These are phyloP conservation scores for Leishmania braziliensis DNA, from an alignment of 208 protist genomes.

Conservation along the genomic window DNA sequence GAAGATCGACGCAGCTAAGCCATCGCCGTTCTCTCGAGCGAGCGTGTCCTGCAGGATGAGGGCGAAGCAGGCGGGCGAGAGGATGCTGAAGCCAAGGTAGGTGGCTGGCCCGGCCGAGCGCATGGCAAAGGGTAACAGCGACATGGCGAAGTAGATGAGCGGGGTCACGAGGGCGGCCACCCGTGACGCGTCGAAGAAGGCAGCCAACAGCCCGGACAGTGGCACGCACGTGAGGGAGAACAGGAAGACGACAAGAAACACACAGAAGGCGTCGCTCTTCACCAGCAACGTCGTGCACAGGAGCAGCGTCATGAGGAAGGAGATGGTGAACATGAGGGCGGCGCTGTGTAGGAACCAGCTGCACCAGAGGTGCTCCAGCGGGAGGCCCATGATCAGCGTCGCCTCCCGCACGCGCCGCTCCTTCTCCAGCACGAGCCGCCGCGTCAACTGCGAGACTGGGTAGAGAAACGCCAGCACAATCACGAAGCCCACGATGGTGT, in stretches of 20 bases:
- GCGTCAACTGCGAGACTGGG: slow-evolving; percentile 35
- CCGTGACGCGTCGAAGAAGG: slow-evolving; percentile 69
- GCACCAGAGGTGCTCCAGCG: slow-evolving; percentile 38
- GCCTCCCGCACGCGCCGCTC: slow-evolving; percentile 76
- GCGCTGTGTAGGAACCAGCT: slow-evolving; percentile 55
- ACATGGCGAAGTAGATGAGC: slow-evolving; percentile 66
- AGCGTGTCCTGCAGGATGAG: slow-evolving; percentile 29
- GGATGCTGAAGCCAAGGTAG: slow-evolving; percentile 25
- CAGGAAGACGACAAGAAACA: slow-evolving; percentile 67
- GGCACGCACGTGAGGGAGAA: slow-evolving; percentile 47
- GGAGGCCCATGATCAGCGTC: slow-evolving; percentile 85
- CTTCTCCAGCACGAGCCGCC: slow-evolving; percentile 79
- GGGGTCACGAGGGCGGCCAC: slow-evolving; percentile 61
- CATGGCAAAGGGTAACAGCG: slow-evolving; percentile 19
- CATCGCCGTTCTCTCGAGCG: slow-evolving; percentile 26
- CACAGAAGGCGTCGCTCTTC: slow-evolving; percentile 36
- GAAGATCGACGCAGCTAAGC: slow-evolving; percentile 1
- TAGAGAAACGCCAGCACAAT: slow-evolving; percentile 60
- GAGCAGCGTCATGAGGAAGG: slow-evolving; percentile 32
- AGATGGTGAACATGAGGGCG: slow-evolving; percentile 37
- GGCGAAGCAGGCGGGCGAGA: slow-evolving; percentile 50
- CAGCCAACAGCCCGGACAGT: slow-evolving; percentile 46
- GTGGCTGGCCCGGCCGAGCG: not conserved
- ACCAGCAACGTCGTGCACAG: slow-evolving; percentile 46
- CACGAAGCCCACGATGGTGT: slow-evolving; percentile 40